Evolutionary conservation across 129 eudicot species (phyloP), one percentile per base, ranked within the genome.

Genomic region (Ambrosia trifida): DNA sequence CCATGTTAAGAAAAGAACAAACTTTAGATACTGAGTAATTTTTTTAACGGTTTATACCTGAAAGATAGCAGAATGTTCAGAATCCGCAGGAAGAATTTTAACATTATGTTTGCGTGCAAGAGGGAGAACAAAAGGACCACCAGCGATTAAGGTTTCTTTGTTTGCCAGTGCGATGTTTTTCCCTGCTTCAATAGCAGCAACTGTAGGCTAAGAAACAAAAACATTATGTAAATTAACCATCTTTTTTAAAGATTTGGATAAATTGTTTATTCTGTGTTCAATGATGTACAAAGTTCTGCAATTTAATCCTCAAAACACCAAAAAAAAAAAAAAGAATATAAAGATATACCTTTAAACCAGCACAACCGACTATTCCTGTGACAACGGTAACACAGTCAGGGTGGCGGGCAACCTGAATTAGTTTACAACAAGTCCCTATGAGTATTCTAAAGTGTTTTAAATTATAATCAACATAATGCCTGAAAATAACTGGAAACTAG

Each of bases 351-450:
- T 94, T 94, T 41, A 94, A 80, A 78, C 99, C 99, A 45, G 99
- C 99, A 75, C 99, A 94, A 64, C 99, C 99, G 68, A 94, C 96
- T 49, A 94, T 94, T 77, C 99, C 99, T n/a, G 99, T 94, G 64
- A 94, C 99, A 43, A 86, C 99, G 14, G 94, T 90, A 30, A 75
- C 96, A 87, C 94, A 91, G 82, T 94, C 99, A 2, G 91, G 97
- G 51, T 94, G 98, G 11, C 99, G 91, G 5, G 99, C 99, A 77
- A 94, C 99, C 98, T 93, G 74, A 73, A 61, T 38, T 31, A 33
- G 4, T 58, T 45, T 65, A 66, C 19, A 57, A 51, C 11, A 58
- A 20, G 43, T 17, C 33, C 24, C 51, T 64, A 5, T 57, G 20
- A 65, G 51, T 62, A 50, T 44, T 17, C 38, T 33, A 4, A 47